A percentile compares a stretch with the other conserved stretches of the same genome.
Conservation (phyloP, 2,329 filamentous ascomycete species). For the Hymenoscyphus albidus region DNA sequence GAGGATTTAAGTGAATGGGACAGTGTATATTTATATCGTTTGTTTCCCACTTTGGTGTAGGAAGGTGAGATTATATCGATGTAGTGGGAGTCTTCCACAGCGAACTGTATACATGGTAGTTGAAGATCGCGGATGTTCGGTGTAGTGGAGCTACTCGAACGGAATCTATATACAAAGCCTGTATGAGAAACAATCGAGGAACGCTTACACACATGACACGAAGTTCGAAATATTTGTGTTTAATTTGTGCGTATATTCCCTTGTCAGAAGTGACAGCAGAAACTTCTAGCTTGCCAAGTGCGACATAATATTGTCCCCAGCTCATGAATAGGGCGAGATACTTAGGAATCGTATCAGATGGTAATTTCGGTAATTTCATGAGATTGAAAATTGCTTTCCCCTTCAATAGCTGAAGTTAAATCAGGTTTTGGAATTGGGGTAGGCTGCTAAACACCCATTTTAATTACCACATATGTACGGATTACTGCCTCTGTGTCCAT, state of each 20-base stretch:
- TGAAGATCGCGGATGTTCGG: neutral
- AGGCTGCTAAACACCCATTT: too few relatives aligned
- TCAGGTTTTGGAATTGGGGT: neutral
- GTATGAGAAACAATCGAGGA: neutral
- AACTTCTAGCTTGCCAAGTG: neutral
- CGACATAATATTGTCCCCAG: neutral
- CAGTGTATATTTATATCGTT: neutral
- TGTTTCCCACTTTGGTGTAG: neutral
- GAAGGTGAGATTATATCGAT: neutral
- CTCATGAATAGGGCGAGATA: neutral
- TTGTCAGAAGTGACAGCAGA: neutral
- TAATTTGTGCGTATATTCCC: neutral
- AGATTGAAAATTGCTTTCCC: neutral
- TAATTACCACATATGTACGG: too few relatives aligned
- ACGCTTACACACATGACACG: neutral
- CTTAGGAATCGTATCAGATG: neutral
- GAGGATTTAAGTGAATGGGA: neutral
- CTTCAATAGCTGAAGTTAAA: neutral
- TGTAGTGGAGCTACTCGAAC: neutral
- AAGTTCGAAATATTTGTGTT: neutral
- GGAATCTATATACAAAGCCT: neutral
- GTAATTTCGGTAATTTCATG: neutral
- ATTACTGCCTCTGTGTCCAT: too few relatives aligned
- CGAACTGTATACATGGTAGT: neutral
- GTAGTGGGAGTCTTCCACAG: neutral